These are phyloP conservation scores for Mariannaea sp. DNA, from an alignment of 2,329 filamentous ascomycete species.

Conservation along the genomic window DNA sequence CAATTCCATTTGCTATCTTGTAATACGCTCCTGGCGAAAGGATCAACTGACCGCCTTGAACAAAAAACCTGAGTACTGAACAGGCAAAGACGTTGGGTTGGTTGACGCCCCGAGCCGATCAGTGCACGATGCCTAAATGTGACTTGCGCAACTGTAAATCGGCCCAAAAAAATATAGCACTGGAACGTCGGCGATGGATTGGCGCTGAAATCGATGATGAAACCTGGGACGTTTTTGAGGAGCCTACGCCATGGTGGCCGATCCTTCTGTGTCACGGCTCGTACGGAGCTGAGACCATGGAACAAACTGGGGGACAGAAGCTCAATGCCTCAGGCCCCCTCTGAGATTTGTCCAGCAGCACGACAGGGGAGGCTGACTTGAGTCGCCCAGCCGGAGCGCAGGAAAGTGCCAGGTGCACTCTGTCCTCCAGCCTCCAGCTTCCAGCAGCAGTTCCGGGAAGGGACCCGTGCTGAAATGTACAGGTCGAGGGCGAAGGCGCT, in stretches of 20 bases:
- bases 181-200: neutral
- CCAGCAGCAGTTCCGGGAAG: neutral
- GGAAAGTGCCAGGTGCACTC: neutral
- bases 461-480: conserved; percentile 39
- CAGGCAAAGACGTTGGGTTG: too few species aligned
- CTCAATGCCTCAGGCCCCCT: conserved; percentile 5
- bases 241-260: conserved; percentile 7
- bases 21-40: too few species aligned
- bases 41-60: too few species aligned
- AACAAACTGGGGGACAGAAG: neutral
- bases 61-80: too few species aligned
- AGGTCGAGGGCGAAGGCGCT: conserved; percentile 36
- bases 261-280: conserved; percentile 2
- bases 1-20: too few species aligned
- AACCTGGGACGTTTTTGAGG: neutral
- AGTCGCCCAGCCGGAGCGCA: too few species aligned
- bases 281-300: neutral
- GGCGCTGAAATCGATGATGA: too few species aligned
- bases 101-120: too few species aligned
- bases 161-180: neutral
- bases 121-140: too few species aligned
- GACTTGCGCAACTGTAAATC: too few species aligned
- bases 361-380: neutral
- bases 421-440: neutral
- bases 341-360: neutral